phyloP scores from a whole-genome alignment of 1,284 basidiomycete genomes.

The Lentinus polychrous region DNA sequence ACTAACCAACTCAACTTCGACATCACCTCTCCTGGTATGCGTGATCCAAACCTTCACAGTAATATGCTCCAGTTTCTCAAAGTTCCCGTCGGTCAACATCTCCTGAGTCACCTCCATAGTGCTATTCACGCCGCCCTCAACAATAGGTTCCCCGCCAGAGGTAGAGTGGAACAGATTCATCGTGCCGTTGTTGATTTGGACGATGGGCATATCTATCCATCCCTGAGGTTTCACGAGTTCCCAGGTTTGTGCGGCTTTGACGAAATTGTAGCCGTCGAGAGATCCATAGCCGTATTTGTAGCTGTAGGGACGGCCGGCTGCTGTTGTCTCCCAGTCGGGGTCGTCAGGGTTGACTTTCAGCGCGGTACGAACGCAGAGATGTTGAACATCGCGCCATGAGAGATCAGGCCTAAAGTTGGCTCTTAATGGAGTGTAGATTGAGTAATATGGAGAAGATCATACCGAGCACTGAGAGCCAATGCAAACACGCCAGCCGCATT shows the following conservation, averaged over 20 bases:
- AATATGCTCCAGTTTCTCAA: conserved; percentile 89
- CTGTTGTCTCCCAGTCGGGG: conserved; percentile 90
- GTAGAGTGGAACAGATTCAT: conserved; percentile 52
- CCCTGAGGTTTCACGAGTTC: conserved; percentile 90
- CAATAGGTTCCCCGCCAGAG: conserved; percentile 64
- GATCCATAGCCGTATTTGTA: conserved; percentile 98
- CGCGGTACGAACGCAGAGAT: conserved; percentile 80
- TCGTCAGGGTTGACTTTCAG: conserved; percentile 83
- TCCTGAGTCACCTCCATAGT: conserved; percentile 66
- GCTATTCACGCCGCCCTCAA: conserved; percentile 60
- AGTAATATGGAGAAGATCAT: conserved; percentile 19
- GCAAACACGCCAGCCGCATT: conserved; percentile 91
- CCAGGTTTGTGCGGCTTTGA: conserved; percentile 82
- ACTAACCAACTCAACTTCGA: conserved; percentile 85
- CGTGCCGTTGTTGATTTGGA: conserved; percentile 61
- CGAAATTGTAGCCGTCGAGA: conserved; percentile 79
- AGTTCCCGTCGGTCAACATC: conserved; percentile 70
- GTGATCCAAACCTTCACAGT: conserved; percentile 92
- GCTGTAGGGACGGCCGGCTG: conserved; percentile 77
- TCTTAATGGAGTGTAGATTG: conserved; percentile 7
- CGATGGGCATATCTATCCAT: conserved; percentile 73
- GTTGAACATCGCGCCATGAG: conserved; percentile 95
- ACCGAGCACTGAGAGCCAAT: conserved; percentile 81
- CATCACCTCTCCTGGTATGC: conserved; percentile 83
- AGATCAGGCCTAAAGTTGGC: conserved; percentile 67